phyloP scores from a whole-genome alignment of 2,329 filamentous ascomycete genomes.

The Pestalotiopsis sp. region DNA sequence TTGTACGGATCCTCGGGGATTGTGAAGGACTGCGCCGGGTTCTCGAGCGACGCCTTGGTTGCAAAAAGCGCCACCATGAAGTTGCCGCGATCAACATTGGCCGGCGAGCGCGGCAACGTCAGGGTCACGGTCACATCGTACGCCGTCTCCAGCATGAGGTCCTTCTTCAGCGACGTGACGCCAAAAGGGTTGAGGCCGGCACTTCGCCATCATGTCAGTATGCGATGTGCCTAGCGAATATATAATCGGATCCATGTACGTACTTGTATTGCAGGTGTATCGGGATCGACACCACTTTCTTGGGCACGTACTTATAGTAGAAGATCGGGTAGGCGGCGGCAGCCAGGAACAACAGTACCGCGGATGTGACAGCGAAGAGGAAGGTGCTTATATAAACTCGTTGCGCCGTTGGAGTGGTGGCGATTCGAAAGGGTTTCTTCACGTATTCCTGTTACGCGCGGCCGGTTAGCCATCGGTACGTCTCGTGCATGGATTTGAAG shows the following conservation, averaged over 20 bases:
- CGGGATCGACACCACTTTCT: slow-evolving; percentile 54
- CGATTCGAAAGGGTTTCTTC: slow-evolving; percentile 35
- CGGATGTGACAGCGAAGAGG: slow-evolving; percentile 45
- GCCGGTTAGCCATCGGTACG: background rate
- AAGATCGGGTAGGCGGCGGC: slow-evolving; percentile 54
- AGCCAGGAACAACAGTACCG: slow-evolving; percentile 50
- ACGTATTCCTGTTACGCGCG: slow-evolving; percentile 25
- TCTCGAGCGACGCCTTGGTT: slow-evolving; percentile 49
- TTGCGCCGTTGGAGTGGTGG: slow-evolving; percentile 55
- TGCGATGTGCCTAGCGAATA: background rate
- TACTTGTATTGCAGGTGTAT: slow-evolving; percentile 64
- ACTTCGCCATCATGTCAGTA: slow-evolving; percentile 30
- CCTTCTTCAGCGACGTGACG: slow-evolving; percentile 47
- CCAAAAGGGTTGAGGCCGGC: slow-evolving; percentile 57
- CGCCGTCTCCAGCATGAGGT: slow-evolving; percentile 71
- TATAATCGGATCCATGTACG: slow-evolving; percentile 21
- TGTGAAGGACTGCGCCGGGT: slow-evolving; percentile 27
- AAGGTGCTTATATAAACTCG: slow-evolving; percentile 50
- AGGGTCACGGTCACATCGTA: slow-evolving; percentile 84
- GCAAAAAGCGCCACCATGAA: slow-evolving; percentile 90
- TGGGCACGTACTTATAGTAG: slow-evolving; percentile 60
- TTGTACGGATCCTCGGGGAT: slow-evolving; percentile 28
- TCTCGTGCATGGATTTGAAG: background rate
- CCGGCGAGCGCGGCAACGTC: slow-evolving; percentile 74
- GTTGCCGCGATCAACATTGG: slow-evolving; percentile 80